Evolutionary conservation across 1,139 yeast genomes (phyloP).

Genomic region (Candida labiduridarum): DNA sequence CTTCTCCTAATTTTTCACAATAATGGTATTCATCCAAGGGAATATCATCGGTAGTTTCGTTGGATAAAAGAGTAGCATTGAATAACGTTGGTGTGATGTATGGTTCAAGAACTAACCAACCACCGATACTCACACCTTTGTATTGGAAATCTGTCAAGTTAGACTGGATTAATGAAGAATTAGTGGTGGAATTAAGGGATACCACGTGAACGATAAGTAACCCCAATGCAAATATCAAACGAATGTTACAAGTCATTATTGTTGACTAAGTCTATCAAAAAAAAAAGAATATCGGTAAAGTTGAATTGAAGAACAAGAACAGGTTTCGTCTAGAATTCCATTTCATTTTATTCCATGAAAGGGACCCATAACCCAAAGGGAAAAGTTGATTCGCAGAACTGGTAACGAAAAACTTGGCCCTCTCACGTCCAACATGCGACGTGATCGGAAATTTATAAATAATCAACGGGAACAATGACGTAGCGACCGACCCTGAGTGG

Average conservation of each 20-base stretch:
- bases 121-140: constrained; percentile 62
- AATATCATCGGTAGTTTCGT: constrained; percentile 31
- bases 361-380: background rate
- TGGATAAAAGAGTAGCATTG: constrained; percentile 27
- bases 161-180: constrained; percentile 4
- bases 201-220: background rate
- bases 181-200: constrained; percentile 4
- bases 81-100: constrained; percentile 65
- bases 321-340: background rate
- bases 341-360: background rate
- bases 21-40: constrained; percentile 65
- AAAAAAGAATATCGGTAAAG: background rate
- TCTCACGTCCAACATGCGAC: background rate
- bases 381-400: no score
- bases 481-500: no score
- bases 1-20: constrained; percentile 48
- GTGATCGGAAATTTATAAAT: background rate
- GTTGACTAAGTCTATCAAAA: background rate
- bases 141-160: constrained; percentile 27
- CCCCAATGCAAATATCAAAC: background rate
- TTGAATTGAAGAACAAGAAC: background rate
- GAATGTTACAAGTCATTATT: background rate
- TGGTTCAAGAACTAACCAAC: constrained; percentile 69
- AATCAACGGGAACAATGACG: background rate
- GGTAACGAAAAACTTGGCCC: background rate